These are phyloP conservation scores for Graphiopsis chlorocephala DNA, from an alignment of 2,329 filamentous ascomycete species.

Conservation along the genomic window DNA sequence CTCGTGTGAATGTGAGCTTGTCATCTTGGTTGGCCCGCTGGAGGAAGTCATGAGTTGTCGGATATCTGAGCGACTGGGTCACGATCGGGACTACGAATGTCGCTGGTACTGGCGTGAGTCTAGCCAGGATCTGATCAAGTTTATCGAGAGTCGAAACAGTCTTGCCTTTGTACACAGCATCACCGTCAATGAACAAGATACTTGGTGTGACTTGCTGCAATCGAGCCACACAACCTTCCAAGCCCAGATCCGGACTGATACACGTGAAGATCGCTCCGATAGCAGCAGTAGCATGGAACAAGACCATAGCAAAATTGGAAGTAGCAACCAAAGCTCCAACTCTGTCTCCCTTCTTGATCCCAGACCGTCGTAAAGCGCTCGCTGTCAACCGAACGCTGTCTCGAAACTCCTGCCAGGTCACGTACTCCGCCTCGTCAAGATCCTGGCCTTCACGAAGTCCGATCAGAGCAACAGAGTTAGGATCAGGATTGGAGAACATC, in stretches of 20 bases:
- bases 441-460: constrained; percentile 40
- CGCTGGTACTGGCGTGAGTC: constrained; percentile 28
- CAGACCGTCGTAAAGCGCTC: constrained; percentile 38
- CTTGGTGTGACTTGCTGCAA: constrained; percentile 41
- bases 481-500: constrained; percentile 36
- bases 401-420: constrained; percentile 42
- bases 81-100: constrained; percentile 31
- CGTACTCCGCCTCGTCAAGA: constrained; percentile 34
- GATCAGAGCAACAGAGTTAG: constrained; percentile 38
- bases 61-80: constrained; percentile 24
- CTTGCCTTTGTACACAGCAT: constrained; percentile 42
- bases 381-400: constrained; percentile 39
- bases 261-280: constrained; percentile 46
- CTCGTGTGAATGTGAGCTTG: constrained; percentile 36
- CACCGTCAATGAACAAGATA: constrained; percentile 42
- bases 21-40: constrained; percentile 30
- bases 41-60: constrained; percentile 35
- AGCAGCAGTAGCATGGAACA: constrained; percentile 42
- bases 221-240: constrained; percentile 37
- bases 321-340: constrained; percentile 44
- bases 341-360: constrained; percentile 39
- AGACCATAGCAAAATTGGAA: constrained; percentile 41
- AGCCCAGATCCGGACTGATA: constrained; percentile 45
- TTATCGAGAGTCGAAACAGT: constrained; percentile 34
- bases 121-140: constrained; percentile 32